phyloP scores from a whole-genome alignment of 169 alveolate genomes.

The Amoebophrya sp. region DNA sequence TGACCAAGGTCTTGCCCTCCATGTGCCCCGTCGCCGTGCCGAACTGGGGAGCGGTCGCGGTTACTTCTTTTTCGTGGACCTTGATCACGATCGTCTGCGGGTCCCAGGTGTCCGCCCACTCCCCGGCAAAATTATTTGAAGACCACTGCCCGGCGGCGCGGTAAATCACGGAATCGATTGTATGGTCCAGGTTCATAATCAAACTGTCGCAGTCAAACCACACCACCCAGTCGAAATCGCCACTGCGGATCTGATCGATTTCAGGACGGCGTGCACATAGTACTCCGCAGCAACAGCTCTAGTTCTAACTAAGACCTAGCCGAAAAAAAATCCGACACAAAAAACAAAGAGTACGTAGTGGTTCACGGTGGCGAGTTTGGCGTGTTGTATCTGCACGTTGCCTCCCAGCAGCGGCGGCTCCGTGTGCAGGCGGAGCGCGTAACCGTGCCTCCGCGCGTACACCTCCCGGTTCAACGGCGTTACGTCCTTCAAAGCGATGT shows the following conservation, averaged over 20 bases:
- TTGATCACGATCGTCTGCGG: background rate
- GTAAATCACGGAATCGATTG: background rate
- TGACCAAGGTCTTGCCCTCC: background rate
- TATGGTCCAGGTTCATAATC: conserved; percentile 2
- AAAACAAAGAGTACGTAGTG: background rate
- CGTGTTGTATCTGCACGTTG: conserved; percentile 8
- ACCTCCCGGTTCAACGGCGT: conserved; percentile 3
- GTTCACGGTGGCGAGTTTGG: background rate
- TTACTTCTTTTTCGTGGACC: background rate
- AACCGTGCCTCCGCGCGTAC: conserved; percentile 1
- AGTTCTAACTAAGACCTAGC: too few relatives aligned
- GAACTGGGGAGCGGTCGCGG: background rate
- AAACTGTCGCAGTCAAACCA: conserved; percentile 8
- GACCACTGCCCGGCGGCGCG: background rate
- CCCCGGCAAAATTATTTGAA: background rate
- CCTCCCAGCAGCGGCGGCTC: conserved; percentile 12
- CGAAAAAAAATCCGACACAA: too few relatives aligned
- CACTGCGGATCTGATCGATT: background rate
- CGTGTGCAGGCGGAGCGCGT: background rate
- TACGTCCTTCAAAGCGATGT: background rate
- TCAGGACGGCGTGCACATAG: too few relatives aligned
- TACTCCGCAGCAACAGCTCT: too few relatives aligned
- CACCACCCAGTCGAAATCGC: conserved; percentile 12
- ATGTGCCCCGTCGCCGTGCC: background rate
- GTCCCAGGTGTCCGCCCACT: background rate